These are phyloP conservation scores for Pythium rishiriense DNA, from an alignment of 352 stramenopile genomes.

Conservation along the genomic window DNA sequence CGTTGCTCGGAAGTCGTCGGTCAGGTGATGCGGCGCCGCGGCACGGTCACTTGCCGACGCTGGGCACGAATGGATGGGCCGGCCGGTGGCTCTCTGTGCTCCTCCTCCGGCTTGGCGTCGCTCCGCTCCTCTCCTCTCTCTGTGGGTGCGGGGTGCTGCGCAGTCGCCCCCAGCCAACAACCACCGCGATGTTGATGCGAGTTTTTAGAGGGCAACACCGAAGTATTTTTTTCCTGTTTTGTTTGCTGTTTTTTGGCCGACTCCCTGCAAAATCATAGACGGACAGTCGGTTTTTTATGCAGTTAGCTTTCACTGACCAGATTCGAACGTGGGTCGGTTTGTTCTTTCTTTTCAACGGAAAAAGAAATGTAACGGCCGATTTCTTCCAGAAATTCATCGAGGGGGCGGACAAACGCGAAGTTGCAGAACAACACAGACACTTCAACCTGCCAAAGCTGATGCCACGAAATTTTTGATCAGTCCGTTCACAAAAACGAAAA, in stretches of 20 bases:
- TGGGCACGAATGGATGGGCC: background rate
- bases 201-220: background rate
- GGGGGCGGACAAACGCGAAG: background rate
- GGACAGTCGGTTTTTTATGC: constrained; percentile 1
- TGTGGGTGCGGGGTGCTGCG: background rate
- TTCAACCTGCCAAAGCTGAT: background rate
- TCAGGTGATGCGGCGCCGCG: background rate
- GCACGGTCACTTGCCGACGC: background rate
- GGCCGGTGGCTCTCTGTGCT: background rate
- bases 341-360: constrained; percentile 31
- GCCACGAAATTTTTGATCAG: background rate
- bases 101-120: background rate
- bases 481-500: background rate
- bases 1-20: background rate
- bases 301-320: background rate
- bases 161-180: constrained; percentile 3
- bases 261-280: background rate
- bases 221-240: too few relatives aligned
- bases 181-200: background rate
- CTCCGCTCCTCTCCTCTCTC: background rate
- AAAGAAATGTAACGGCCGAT: constrained; percentile 18
- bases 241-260: background rate
- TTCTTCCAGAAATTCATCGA: constrained; percentile 17
- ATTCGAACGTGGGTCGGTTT: constrained; percentile 5
- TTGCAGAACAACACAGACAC: constrained; percentile 27